Evolutionary conservation across 495 filamentous ascomycete species (phyloP), one percentile per base, ranked within the genome.

Genomic region (Xylaria palmicola): DNA sequence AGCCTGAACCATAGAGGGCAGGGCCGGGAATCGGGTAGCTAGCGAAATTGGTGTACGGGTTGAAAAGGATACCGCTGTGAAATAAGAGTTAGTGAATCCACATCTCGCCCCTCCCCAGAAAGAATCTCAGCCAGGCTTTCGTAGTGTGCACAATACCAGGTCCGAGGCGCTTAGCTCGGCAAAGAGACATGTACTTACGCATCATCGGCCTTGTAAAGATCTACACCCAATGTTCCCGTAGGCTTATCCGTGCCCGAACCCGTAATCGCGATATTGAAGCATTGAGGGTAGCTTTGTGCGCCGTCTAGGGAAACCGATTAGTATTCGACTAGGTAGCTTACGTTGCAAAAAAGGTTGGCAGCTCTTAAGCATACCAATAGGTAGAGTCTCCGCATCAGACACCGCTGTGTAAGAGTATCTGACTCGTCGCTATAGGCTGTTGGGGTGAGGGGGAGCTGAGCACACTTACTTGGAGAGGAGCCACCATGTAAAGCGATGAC

Each of bases 271-370:
- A 90, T 70, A 73, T 88, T 89, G 69, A 88, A 72, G 70, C 87
- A 90, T 55, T 86, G 70, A 6, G 86, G 87, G 72, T 89, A 90
- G 75, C 83, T 85, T 75, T 90, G 86, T 2, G 86, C 85, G 20
- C 86, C 85, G 62, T 83, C 74, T 26, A 69, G 57, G 9, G 72
- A 69, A 7, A 48, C 17, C 17, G 24, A 30, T 57, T 32, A 57
- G 39, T 29, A 32, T 9, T 27, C 5, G 22, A 6, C 6, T 26
- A 40, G 22, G 17, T 40, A 22, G 20, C n/a, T n/a, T n/a, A n/a
- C n/a, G n/a, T n/a, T n/a, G n/a, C n/a, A n/a, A n/a, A n/a, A n/a
- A n/a, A n/a, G n/a, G n/a, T n/a, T n/a, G n/a, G n/a, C n/a, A n/a
- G n/a, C n/a, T n/a, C n/a, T n/a, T n/a, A n/a, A n/a, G n/a, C n/a